Percentiles rank a stretch among this genome's conserved stretches.
Evolutionary conservation across 2,329 filamentous ascomycete species (phyloP).

Genomic region (Aspergillus pseudoviridinutans): DNA sequence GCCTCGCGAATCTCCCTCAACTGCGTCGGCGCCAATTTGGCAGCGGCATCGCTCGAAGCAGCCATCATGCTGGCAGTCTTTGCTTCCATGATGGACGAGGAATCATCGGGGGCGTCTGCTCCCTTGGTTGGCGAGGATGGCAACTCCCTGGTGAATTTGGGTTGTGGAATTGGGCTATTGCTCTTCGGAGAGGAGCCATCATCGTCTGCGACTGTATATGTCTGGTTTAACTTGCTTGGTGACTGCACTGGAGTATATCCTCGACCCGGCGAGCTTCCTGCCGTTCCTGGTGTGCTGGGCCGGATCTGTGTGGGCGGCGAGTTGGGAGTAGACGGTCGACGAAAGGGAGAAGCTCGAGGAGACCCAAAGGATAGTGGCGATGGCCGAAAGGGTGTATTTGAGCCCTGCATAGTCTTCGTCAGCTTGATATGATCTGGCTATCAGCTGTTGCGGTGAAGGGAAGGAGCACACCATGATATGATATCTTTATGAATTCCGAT

Average conservation of each 20-base stretch:
- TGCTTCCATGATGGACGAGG: constrained; percentile 26
- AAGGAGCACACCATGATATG: constrained; percentile 19
- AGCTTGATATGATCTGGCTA: background rate
- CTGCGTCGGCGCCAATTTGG: constrained; percentile 68
- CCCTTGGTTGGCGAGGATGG: constrained; percentile 39
- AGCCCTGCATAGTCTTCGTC: constrained; percentile 29
- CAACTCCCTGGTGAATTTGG: constrained; percentile 34
- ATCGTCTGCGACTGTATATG: constrained; percentile 42
- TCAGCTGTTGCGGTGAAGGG: background rate
- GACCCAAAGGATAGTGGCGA: constrained; percentile 69
- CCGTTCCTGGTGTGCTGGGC: constrained; percentile 48
- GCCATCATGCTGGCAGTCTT: constrained; percentile 20
- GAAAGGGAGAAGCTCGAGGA: constrained; percentile 65
- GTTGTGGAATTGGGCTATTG: constrained; percentile 29
- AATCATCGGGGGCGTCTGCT: constrained; percentile 23
- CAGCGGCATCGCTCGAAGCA: constrained; percentile 33
- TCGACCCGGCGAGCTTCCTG: constrained; percentile 44
- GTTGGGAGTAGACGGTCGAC: constrained; percentile 60
- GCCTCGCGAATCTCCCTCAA: constrained; percentile 85
- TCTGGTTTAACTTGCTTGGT: constrained; percentile 46
- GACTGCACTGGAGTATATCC: constrained; percentile 42
- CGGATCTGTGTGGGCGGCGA: constrained; percentile 56
- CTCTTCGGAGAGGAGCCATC: constrained; percentile 27
- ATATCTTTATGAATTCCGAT: background rate
- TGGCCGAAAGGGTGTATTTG: constrained; percentile 63